Evolutionary conservation across 1,284 basidiomycete genomes (phyloP).

Genomic region (Sanghuangporus weigelae): DNA sequence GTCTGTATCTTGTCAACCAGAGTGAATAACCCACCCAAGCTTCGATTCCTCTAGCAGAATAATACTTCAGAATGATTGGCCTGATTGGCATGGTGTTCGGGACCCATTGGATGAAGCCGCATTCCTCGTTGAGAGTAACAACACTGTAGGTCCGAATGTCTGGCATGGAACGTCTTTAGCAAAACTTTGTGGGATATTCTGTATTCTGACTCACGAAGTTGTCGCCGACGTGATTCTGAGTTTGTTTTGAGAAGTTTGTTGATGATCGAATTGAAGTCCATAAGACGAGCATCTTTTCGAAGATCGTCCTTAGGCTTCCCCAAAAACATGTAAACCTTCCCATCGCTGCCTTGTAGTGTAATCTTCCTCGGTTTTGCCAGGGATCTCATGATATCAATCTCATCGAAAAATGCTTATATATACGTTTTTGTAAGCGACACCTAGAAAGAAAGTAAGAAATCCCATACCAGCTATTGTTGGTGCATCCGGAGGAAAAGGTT

Average conservation of each 20-base stretch:
- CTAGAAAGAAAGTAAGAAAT: not conserved
- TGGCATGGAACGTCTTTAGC: slow-evolving; percentile 29
- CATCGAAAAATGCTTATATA: slow-evolving; percentile 67
- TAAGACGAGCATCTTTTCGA: slow-evolving; percentile 93
- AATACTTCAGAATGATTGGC: slow-evolving; percentile 71
- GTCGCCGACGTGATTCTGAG: slow-evolving; percentile 86
- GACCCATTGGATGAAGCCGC: slow-evolving; percentile 99
- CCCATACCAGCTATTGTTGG: slow-evolving; percentile 74
- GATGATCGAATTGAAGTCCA: slow-evolving; percentile 99
- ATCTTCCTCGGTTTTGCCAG: slow-evolving; percentile 93
- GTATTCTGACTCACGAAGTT: slow-evolving; percentile 61
- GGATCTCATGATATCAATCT: slow-evolving; percentile 90
- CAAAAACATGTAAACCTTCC: slow-evolving; percentile 85
- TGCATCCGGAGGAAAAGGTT: slow-evolving; percentile 76
- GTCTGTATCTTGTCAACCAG: not conserved
- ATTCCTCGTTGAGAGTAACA: slow-evolving; percentile 94
- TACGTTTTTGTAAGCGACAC: not conserved
- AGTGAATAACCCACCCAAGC: slow-evolving; percentile 50
- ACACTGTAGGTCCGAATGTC: slow-evolving; percentile 96
- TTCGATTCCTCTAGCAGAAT: slow-evolving; percentile 56
- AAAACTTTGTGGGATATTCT: not conserved
- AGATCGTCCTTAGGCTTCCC: slow-evolving; percentile 98
- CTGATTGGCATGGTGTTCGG: slow-evolving; percentile 89
- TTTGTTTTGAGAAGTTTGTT: slow-evolving; percentile 95
- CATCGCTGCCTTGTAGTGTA: slow-evolving; percentile 80